phyloP scores from a whole-genome alignment of 495 filamentous ascomycete genomes.

The Arthonia radiata region DNA sequence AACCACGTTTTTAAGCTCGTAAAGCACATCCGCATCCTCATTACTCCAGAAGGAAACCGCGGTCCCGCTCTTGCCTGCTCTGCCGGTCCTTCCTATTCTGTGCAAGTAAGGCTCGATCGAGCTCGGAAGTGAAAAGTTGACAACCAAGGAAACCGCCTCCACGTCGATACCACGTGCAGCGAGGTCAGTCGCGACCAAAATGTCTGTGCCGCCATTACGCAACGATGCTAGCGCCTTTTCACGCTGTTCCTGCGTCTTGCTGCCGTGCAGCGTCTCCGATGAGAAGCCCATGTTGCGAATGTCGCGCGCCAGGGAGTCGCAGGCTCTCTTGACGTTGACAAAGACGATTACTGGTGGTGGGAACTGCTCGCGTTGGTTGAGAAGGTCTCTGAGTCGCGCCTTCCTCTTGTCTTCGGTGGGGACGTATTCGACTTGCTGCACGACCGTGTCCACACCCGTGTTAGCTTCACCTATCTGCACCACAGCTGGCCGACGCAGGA shows the following conservation, averaged over 20 bases:
- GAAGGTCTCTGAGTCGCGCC: conserved; percentile 81
- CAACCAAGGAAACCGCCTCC: conserved; percentile 70
- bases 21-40: conserved; percentile 78
- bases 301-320: conserved; percentile 82
- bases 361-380: conserved; percentile 60
- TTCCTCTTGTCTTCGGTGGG: conserved; percentile 88
- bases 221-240: conserved; percentile 80
- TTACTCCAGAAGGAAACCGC: conserved; percentile 89
- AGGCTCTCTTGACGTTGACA: conserved; percentile 99
- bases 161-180: conserved; percentile 98
- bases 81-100: conserved; percentile 89
- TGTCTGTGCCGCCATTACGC: conserved; percentile 51
- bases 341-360: conserved; percentile 87
- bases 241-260: conserved; percentile 93
- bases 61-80: conserved; percentile 93
- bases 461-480: conserved; percentile 87
- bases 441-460: conserved; percentile 95
- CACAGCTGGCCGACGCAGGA: conserved; percentile 77
- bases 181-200: conserved; percentile 92
- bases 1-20: conserved; percentile 86
- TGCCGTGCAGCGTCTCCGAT: conserved; percentile 76
- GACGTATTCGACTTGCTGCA: conserved; percentile 89
- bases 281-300: conserved; percentile 89
- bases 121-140: conserved; percentile 97
- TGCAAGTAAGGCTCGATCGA: conserved; percentile 94